Percentiles rank a stretch among this genome's conserved stretches.
Conservation (phyloP, 1,139 yeast species). For the Entelexis paramagnoliae region DNA sequence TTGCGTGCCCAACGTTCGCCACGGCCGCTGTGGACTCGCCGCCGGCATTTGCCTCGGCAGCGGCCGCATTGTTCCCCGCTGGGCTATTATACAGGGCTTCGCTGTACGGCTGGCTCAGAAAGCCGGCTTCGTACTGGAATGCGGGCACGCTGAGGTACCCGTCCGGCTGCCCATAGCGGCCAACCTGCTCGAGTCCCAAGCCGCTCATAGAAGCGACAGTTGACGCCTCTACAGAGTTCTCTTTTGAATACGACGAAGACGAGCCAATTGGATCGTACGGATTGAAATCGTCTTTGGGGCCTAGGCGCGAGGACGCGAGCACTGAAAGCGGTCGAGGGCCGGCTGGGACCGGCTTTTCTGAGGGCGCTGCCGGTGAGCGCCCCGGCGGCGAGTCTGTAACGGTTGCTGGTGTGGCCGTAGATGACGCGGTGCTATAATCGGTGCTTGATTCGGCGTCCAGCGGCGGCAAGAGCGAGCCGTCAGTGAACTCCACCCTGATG, state of each 20-base stretch:
- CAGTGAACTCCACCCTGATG: constrained; percentile 11
- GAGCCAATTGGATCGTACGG: not conserved
- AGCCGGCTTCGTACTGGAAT: not conserved
- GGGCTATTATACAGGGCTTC: constrained; percentile 13
- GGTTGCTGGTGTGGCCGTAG: not conserved
- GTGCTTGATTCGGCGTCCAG: not conserved
- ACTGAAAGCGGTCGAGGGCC: not conserved
- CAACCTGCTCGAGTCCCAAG: not conserved
- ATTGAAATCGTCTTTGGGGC: not conserved
- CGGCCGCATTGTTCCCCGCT: constrained; percentile 8
- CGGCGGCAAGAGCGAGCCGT: constrained; percentile 6
- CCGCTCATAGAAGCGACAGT: too few relatives aligned
- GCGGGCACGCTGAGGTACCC: not conserved
- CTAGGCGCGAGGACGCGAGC: not conserved
- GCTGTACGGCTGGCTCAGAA: constrained; percentile 9
- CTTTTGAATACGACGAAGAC: not conserved
- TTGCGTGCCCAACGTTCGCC: not conserved
- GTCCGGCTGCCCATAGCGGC: not conserved
- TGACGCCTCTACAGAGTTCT: not conserved
- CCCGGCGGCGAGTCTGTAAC: not conserved
- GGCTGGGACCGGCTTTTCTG: not conserved
- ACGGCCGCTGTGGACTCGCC: constrained; percentile 7
- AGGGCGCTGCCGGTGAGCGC: not conserved
- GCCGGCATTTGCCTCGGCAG: constrained; percentile 8
- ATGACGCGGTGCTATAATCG: not conserved